Evolutionary conservation across 495 filamentous ascomycete species (phyloP), one percentile per base, ranked within the genome.

Genomic region (Echria macrotheca): DNA sequence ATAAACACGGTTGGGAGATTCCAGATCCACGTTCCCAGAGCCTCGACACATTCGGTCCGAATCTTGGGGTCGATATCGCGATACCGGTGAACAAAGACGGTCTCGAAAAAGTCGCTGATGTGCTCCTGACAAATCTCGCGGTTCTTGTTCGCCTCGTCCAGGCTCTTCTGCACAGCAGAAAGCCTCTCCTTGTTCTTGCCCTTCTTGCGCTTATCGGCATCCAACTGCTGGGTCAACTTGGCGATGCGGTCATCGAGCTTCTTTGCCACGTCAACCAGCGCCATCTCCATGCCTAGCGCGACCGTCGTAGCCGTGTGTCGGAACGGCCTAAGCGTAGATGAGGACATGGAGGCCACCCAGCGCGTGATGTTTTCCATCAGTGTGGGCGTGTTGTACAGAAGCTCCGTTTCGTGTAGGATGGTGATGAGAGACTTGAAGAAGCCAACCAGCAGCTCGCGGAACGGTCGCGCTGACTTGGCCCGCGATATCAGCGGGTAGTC

Each of bases 401-500:
- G 65, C 4, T 82, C 83, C 15, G 82, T 84, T 46, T 85, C 79
- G 50, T 91, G 84, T 46, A 93, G 73, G 7, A 86, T 77, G 41
- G 78, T 73, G 39, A 95, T 79, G 4, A 96, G 67, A 3, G 83
- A 71, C 47, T 76, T 68, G 59, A 95, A 83, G 66, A 97, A 97
- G 40, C 79, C 79, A 35, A 84, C 69, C n/a, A 98, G 69, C 17
- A 82, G 69, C 5, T 82, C 70, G 44, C 85, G 85, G 67, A 97
- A 97, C 18, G 82, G 73, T 36, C 79, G 75, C 55, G 75, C 82
- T 32, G 75, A 78, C 61, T 84, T 89, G 11, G 77, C 74, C 63
- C 83, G 87, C 8, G 89, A 88, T 17, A 94, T 84, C 12, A 98
- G 77, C n/a, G 93, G 94, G 59, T 97, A 98, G 21, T 96, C 94